Percentiles rank a stretch among this genome's conserved stretches.
phyloP scores from a whole-genome alignment of 2,329 filamentous ascomycete genomes.

The Aspergillus tubingensis region DNA sequence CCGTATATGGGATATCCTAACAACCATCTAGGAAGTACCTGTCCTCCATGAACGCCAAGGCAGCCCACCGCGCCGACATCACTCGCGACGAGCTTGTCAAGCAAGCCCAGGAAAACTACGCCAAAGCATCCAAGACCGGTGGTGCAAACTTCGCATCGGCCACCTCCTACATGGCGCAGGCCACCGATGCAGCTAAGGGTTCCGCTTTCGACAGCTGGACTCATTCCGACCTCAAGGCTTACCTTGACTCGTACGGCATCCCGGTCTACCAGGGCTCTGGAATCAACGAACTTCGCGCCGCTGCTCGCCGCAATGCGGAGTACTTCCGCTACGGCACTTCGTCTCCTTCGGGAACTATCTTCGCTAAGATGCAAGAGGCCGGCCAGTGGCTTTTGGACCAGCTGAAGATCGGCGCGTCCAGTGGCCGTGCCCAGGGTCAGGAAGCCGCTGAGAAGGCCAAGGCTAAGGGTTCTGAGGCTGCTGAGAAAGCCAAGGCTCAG shows the following conservation, averaged over 20 bases:
- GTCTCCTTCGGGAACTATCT: constrained; percentile 64
- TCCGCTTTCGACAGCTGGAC: constrained; percentile 72
- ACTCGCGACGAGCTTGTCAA: constrained; percentile 73
- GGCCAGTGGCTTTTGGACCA: constrained; percentile 53
- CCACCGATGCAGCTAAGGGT: constrained; percentile 66
- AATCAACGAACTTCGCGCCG: constrained; percentile 68
- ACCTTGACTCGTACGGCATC: constrained; percentile 77
- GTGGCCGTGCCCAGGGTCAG: constrained; percentile 50
- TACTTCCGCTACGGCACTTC: constrained; percentile 77
- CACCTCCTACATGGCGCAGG: constrained; percentile 68
- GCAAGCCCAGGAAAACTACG: constrained; percentile 51
- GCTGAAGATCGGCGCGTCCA: constrained; percentile 51
- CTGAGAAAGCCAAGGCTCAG: constrained; percentile 44
- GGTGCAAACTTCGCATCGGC: constrained; percentile 60
- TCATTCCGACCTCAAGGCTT: constrained; percentile 70
- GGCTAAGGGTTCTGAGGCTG: constrained; percentile 44
- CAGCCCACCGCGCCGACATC: constrained; percentile 62
- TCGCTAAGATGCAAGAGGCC: constrained; percentile 60
- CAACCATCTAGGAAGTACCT: constrained; percentile 48
- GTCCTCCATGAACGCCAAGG: constrained; percentile 53
- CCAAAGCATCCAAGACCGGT: constrained; percentile 50
- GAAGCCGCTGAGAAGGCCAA: constrained; percentile 49
- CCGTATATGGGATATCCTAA: background rate
- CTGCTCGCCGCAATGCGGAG: constrained; percentile 70
- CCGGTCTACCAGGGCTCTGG: constrained; percentile 67